These are phyloP conservation scores for Salisapilia sapeloensis DNA, from an alignment of 352 stramenopile species.

Conservation along the genomic window DNA sequence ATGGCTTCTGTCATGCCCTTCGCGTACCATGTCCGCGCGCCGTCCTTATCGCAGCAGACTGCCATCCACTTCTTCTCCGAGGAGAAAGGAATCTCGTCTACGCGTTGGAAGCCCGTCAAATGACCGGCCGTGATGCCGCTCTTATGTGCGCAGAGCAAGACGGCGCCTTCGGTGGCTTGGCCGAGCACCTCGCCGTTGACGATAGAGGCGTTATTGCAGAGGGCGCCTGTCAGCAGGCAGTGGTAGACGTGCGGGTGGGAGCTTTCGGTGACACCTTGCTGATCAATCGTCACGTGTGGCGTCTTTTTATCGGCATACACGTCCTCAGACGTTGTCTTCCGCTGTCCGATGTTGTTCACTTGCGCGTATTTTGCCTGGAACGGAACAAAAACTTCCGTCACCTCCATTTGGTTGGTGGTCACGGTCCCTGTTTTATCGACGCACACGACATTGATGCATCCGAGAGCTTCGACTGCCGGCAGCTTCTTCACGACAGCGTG, in stretches of 20 bases:
- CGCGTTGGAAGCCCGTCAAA: conserved; percentile 38
- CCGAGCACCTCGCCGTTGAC: conserved; percentile 56
- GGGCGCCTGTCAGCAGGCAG: conserved; percentile 45
- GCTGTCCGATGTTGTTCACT: conserved; percentile 36
- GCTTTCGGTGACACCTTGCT: conserved; percentile 34
- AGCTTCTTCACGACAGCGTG: conserved; percentile 83
- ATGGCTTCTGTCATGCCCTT: conserved; percentile 79
- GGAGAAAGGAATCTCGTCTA: conserved; percentile 89
- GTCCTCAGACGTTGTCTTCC: conserved; percentile 1
- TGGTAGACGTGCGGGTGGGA: conserved; percentile 56
- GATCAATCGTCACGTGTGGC: conserved; percentile 32
- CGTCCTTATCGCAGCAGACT: conserved; percentile 60
- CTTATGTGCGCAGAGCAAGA: conserved; percentile 50
- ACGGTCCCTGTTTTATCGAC: conserved; percentile 93
- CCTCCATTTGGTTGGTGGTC: conserved; percentile 81
- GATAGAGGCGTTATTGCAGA: conserved; percentile 69
- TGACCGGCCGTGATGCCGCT: conserved; percentile 24
- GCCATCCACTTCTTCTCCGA: conserved; percentile 96
- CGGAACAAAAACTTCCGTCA: conserved; percentile 68
- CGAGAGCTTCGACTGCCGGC: conserved; percentile 66
- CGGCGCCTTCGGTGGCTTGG: conserved; percentile 60
- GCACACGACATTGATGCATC: conserved; percentile 86
- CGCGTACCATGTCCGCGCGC: conserved; percentile 42
- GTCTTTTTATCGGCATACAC: conserved; percentile 2
- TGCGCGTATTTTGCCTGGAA: conserved; percentile 56